Evolutionary conservation across 2,329 filamentous ascomycete species (phyloP), one percentile per base, ranked within the genome.

Genomic region (Xylaria sp.): DNA sequence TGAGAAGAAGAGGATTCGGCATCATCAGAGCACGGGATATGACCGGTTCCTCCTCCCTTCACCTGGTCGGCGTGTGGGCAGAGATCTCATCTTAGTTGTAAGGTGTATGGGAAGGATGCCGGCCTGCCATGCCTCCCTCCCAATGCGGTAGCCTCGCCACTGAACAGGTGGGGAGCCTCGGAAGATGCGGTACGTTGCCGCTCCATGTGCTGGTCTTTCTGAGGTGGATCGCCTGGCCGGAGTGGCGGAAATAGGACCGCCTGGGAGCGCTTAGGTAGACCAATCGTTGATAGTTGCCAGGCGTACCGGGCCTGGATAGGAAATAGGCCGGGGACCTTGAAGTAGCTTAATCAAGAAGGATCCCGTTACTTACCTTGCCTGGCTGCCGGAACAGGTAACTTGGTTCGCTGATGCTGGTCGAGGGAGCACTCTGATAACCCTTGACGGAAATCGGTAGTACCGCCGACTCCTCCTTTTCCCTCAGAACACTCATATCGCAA

Each of bases 1-100:
- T 50, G 39, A 50, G 22, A 50, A 45, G 10, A 36, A 45, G 51
- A 61, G 64, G 64, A 66, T 60, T 31, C 39, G 45, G 39, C 13
- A 53, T 5, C 31, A 25, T 38, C 27, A 25, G 31, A 29, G 45
- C 29, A 17, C 33, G 53, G 50, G 39, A 31, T 29, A 9, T 25
- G 42, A 42, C 31, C 47, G 29, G 53, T 36, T 63, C 61, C 53
- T 63, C 33, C 51, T 63, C 45, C 53, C 9, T 36, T 53, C n/a
- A 3, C 13, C 49, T 3, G 6, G 13, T 27, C 15, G 22, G 22
- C 36, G 11, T 55, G n/a, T 36, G 31, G 27, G 42, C 47, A 22
- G 22, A 29, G 17, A 39, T 60, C 25, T 31, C 31, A 54, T 38
- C 27, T 20, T 45, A 33, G n/a, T n/a, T 27, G 5, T 17, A 39